Evolutionary conservation across 1,284 basidiomycete species (phyloP), one percentile per base, ranked within the genome.

Genomic region (Malassezia furfur): DNA sequence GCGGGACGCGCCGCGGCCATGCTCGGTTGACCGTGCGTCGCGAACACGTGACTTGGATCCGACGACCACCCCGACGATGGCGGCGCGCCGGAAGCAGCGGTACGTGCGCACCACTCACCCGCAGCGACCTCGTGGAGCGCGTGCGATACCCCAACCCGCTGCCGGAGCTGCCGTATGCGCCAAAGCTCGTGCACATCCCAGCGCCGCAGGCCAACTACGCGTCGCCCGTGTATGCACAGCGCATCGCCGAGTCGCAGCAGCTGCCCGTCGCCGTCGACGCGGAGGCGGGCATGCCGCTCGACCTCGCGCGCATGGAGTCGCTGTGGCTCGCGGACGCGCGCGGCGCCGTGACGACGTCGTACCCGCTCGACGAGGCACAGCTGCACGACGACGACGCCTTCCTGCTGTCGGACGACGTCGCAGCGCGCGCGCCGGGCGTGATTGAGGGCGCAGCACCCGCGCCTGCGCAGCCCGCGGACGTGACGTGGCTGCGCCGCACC

Each of bases 141-240:
- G 61, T 70, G 49, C 61, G 68, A 34, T 74, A 73, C 39, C 69
- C 70, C 15, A 74, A 74, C 51, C 72, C 72, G 14, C 64, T 74
- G n/a, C 72, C 72, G 3, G 62, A 67, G n/a, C 65, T 71, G 12
- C 72, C 70, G 37, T 73, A 70, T 52, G 63, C 72, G 12, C 69
- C 72, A 32, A 73, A 72, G 53, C 66, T 73, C 32, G 54, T 70
- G 46, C 63, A 58, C 43, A 62, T 70, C 47, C 48, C 58, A 10
- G 60, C 67, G 38, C 61, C 64, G 15, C 61, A 64, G 10, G 59
- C 63, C 4, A 57, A 66, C 48, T 74, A 73, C 52, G 61, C 62
- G 37, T 61, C 72, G 38, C 67, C 70, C 10, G 62, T 65, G 40
- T 74, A 65, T 54, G 60, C 63, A 5, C 57, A 65, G 36, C 64